Conservation (phyloP, 2,329 filamentous ascomycete genomes). For the Fusarium longipes region DNA sequence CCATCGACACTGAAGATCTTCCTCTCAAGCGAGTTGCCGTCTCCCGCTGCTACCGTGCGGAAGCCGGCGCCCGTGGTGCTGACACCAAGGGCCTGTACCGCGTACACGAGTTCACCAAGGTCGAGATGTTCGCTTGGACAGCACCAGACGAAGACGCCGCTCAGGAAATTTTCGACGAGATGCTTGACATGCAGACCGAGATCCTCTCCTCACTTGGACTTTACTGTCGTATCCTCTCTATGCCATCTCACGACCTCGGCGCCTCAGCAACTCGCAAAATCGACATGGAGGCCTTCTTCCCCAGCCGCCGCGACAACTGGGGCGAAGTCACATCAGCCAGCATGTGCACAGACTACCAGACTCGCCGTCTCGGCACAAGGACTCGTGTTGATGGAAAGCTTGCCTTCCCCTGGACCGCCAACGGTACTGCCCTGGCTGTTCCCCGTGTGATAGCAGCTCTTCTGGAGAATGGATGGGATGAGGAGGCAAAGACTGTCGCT, state of each 20-base stretch:
- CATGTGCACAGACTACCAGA: conserved; percentile 96
- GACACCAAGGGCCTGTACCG: conserved; percentile 96
- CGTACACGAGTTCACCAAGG: conserved; percentile 98
- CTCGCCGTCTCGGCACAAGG: conserved; percentile 80
- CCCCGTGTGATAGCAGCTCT: conserved; percentile 90
- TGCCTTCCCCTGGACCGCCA: conserved; percentile 87
- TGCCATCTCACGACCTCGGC: conserved; percentile 89
- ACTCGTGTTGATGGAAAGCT: conserved; percentile 68
- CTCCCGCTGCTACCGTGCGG: conserved; percentile 94
- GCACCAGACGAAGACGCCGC: conserved; percentile 63
- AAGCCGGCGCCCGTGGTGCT: conserved; percentile 88
- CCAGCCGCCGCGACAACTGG: conserved; percentile 78
- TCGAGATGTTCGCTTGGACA: conserved; percentile 97
- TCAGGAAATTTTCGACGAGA: conserved; percentile 79
- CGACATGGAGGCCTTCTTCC: conserved; percentile 96
- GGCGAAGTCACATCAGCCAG: conserved; percentile 93
- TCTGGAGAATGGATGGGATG: conserved; percentile 90
- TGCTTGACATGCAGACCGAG: conserved; percentile 86
- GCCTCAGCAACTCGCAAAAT: conserved; percentile 87
- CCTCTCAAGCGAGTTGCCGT: conserved; percentile 85
- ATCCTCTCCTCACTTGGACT: conserved; percentile 82
- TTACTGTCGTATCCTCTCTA: conserved; percentile 89
- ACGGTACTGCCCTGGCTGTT: conserved; percentile 92
- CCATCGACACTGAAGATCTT: conserved; percentile 72
- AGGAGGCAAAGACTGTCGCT: conserved; percentile 71